These are phyloP conservation scores for Candida methanosorbosa DNA, from an alignment of 805 yeast genomes.

Conservation along the genomic window DNA sequence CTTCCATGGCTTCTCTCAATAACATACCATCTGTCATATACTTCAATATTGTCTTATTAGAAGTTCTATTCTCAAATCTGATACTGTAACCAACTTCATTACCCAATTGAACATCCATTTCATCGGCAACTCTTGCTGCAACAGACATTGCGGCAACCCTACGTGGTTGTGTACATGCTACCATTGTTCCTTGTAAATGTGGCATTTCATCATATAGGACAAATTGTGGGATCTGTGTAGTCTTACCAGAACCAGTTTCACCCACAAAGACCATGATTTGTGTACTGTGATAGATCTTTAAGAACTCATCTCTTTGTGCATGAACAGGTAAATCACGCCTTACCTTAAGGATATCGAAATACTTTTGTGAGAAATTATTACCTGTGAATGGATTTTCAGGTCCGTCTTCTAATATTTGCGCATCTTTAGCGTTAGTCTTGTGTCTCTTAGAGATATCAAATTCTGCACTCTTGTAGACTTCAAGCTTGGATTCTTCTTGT, in stretches of 20 bases:
- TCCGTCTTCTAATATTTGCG: slow-evolving; percentile 49
- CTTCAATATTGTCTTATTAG: slow-evolving; percentile 72
- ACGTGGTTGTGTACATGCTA: slow-evolving; percentile 95
- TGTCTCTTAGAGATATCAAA: slow-evolving; percentile 48
- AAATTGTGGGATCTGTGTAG: slow-evolving; percentile 97
- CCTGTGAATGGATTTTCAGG: slow-evolving; percentile 77
- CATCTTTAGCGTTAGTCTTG: slow-evolving; percentile 57
- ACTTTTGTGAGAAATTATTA: slow-evolving; percentile 46
- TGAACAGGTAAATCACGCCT: slow-evolving; percentile 92
- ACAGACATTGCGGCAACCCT: slow-evolving; percentile 99
- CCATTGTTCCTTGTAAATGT: slow-evolving; percentile 71
- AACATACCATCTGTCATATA: slow-evolving; percentile 99
- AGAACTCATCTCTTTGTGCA: slow-evolving; percentile 83
- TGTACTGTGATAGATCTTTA: slow-evolving; percentile 71
- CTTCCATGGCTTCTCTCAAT: slow-evolving; percentile 95
- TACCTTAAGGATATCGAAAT: slow-evolving; percentile 66
- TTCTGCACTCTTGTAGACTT: slow-evolving; percentile 60
- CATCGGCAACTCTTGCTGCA: slow-evolving; percentile 95
- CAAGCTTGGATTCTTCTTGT: slow-evolving; percentile 24
- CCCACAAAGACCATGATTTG: slow-evolving; percentile 98
- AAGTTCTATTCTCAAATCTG: slow-evolving; percentile 87
- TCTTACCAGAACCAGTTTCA: slow-evolving; percentile 98
- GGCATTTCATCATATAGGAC: slow-evolving; percentile 91
- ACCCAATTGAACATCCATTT: slow-evolving; percentile 89
- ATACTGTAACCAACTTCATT: slow-evolving; percentile 93